Evolutionary conservation across 371 early-diverging fungal genomes (phyloP).

Genomic region (Mucor piriformis): DNA sequence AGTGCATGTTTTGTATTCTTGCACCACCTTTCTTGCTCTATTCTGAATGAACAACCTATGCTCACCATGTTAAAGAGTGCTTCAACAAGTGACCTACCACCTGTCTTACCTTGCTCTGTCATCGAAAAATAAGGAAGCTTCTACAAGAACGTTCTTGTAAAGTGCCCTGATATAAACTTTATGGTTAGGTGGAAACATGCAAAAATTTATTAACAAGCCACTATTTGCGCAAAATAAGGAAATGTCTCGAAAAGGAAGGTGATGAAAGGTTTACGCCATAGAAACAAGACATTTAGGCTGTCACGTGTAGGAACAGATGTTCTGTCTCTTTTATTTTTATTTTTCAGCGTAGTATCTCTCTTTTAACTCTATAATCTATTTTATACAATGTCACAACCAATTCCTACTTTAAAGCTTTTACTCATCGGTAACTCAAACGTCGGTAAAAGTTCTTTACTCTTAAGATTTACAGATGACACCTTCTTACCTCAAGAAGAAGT

Average conservation of each 20-base stretch:
- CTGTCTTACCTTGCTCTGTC: conserved; percentile 44
- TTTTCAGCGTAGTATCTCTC: no score
- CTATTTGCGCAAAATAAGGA: neutral
- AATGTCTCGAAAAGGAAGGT: neutral
- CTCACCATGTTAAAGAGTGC: no score
- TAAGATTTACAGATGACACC: conserved; percentile 97
- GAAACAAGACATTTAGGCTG: neutral
- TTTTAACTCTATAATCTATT: neutral
- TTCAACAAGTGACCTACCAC: no score
- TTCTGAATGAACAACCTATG: conserved; percentile 38
- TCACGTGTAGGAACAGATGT: conserved; percentile 11
- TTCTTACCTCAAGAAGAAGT: conserved; percentile 94
- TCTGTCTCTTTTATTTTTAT: neutral
- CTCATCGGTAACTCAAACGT: conserved; percentile 99
- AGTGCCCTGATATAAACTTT: conserved; percentile 33
- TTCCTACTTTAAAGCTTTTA: conserved; percentile 91
- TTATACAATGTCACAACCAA: conserved; percentile 19
- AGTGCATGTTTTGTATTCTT: conserved; percentile 32
- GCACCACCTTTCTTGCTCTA: conserved; percentile 29
- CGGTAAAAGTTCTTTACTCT: conserved; percentile 97
- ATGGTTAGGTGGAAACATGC: conserved; percentile 25
- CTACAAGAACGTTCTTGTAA: conserved; percentile 39
- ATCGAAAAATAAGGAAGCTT: conserved; percentile 45
- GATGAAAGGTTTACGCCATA: neutral
- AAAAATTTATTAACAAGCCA: conserved; percentile 10